phyloP scores from a whole-genome alignment of 2,329 filamentous ascomycete species.

The Talaromyces sp. region DNA sequence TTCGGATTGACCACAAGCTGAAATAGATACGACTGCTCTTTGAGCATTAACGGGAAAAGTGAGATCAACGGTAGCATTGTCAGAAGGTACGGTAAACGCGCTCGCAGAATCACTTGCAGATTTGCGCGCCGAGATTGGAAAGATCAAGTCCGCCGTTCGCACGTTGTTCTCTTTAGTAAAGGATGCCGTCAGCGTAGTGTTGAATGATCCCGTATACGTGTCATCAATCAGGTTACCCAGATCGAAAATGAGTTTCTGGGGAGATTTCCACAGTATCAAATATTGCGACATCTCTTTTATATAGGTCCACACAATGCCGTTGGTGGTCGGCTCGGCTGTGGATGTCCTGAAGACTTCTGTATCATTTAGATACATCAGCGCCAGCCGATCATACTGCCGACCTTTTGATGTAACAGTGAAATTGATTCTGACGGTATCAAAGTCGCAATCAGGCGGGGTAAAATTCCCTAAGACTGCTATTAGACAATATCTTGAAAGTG shows the following conservation, averaged over 20 bases:
- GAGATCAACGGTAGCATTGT: constrained; percentile 58
- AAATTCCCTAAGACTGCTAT: constrained; percentile 53
- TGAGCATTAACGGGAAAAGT: constrained; percentile 63
- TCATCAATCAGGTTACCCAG: constrained; percentile 68
- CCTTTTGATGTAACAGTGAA: constrained; percentile 69
- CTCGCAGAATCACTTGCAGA: constrained; percentile 52
- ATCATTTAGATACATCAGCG: constrained; percentile 70
- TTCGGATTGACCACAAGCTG: constrained; percentile 68
- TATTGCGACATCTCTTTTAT: constrained; percentile 75
- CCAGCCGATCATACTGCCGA: constrained; percentile 72
- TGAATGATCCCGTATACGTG: constrained; percentile 68
- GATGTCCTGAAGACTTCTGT: constrained; percentile 79
- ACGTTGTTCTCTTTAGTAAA: constrained; percentile 56
- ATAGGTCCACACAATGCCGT: constrained; percentile 72
- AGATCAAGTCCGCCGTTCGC: constrained; percentile 58
- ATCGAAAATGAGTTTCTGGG: constrained; percentile 76
- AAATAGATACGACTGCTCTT: constrained; percentile 70
- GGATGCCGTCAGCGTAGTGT: constrained; percentile 69
- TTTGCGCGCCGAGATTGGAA: constrained; percentile 52
- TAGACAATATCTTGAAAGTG: not conserved
- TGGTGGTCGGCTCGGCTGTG: constrained; percentile 69
- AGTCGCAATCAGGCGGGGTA: constrained; percentile 63
- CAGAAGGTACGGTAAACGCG: constrained; percentile 62
- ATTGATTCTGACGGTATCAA: constrained; percentile 72
- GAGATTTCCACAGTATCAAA: constrained; percentile 62